These are phyloP conservation scores for Suillus weaverae DNA, from an alignment of 768 basidiomycete species.

Conservation along the genomic window DNA sequence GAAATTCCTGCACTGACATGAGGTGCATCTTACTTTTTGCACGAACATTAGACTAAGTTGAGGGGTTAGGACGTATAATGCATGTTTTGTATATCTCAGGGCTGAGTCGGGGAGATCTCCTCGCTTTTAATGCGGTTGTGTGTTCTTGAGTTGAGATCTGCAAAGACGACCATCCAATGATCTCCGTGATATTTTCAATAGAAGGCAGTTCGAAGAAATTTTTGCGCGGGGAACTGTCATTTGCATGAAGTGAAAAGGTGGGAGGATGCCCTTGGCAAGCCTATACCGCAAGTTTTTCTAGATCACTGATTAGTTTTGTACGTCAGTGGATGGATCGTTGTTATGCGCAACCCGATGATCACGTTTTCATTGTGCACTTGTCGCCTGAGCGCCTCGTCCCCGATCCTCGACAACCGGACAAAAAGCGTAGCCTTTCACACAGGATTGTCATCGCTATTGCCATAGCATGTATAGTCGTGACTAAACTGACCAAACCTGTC, in stretches of 20 bases:
- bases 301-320: background rate
- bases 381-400: background rate
- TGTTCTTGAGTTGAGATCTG: background rate
- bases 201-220: background rate
- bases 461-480: background rate
- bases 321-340: background rate
- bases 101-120: background rate
- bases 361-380: background rate
- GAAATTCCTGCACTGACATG: conserved; percentile 14
- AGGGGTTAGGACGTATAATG: conserved; percentile 15
- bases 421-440: background rate
- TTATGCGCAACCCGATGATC: background rate
- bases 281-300: background rate
- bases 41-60: conserved; percentile 10
- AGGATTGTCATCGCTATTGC: background rate
- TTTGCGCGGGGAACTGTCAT: background rate
- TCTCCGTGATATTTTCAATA: background rate
- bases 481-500: background rate
- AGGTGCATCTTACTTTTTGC: conserved; percentile 9
- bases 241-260: background rate
- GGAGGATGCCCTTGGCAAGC: background rate
- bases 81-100: conserved; percentile 13
- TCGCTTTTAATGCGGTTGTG: background rate
- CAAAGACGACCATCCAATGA: background rate
- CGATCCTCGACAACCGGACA: background rate